These are phyloP conservation scores for Ambrosiella beaveri DNA, from an alignment of 2,329 filamentous ascomycete genomes.

Conservation along the genomic window DNA sequence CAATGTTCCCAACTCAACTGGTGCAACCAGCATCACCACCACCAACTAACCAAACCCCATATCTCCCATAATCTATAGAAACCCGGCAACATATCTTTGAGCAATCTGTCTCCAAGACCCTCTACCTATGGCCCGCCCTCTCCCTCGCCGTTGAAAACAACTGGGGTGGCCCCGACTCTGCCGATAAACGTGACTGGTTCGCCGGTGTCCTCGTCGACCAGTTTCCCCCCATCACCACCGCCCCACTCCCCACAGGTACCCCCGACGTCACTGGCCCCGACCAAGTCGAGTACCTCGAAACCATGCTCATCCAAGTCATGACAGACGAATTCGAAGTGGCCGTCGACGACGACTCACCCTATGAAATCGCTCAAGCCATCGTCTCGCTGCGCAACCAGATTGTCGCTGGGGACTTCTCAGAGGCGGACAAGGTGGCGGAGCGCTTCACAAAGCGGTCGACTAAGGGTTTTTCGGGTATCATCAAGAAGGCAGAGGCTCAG, in stretches of 20 bases:
- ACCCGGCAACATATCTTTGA: constrained; percentile 55
- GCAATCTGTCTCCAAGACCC: constrained; percentile 65
- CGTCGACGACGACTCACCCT: constrained; percentile 75
- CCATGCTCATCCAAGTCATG: constrained; percentile 76
- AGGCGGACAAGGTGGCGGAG: constrained; percentile 44
- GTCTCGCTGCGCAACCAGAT: constrained; percentile 49
- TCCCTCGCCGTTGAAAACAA: constrained; percentile 69
- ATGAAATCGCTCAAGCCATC: constrained; percentile 55
- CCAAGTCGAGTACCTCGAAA: constrained; percentile 65
- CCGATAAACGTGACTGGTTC: constrained; percentile 92
- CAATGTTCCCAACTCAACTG: too few species aligned
- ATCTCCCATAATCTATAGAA: constrained; percentile 21
- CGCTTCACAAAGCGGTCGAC: constrained; percentile 45
- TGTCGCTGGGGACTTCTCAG: constrained; percentile 45
- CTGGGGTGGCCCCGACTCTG: constrained; percentile 71
- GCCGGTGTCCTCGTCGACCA: constrained; percentile 74
- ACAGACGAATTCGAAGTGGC: constrained; percentile 89
- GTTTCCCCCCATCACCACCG: constrained; percentile 46
- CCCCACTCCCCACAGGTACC: constrained; percentile 17
- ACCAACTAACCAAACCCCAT: too few species aligned
- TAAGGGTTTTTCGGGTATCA: constrained; percentile 27
- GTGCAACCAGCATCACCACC: too few species aligned
- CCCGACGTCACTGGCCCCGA: constrained; percentile 14
- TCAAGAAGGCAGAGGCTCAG: constrained; percentile 33
- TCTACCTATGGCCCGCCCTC: constrained; percentile 79